Conservation (phyloP, 257 asterid species). For the Henckelia pumila region DNA sequence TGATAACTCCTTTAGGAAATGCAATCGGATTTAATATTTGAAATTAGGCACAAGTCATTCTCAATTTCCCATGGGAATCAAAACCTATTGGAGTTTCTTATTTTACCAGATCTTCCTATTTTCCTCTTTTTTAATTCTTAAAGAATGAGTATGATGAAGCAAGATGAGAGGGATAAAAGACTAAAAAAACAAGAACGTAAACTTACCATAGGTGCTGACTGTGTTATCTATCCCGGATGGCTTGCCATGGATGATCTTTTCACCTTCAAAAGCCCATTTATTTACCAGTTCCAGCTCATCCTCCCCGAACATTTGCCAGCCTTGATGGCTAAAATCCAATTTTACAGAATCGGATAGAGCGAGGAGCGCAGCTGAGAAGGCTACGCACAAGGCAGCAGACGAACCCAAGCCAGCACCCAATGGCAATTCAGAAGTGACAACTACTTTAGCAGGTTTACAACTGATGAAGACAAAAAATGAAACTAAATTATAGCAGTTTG, state of each 20-base stretch:
- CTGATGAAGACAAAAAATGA: slow-evolving; percentile 41
- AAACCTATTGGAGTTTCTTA: slow-evolving; percentile 1
- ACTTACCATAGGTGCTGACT: slow-evolving; percentile 95
- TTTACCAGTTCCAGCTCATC: slow-evolving; percentile 77
- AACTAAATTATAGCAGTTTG: slow-evolving; percentile 19
- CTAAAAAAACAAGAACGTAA: slow-evolving; percentile 7
- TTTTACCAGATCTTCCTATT: neutral
- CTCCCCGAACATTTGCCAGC: slow-evolving; percentile 81
- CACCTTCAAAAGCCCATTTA: slow-evolving; percentile 97
- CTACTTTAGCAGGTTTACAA: slow-evolving; percentile 76
- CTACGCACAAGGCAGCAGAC: slow-evolving; percentile 92
- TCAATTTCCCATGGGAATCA: neutral
- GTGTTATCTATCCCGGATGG: slow-evolving; percentile 99
- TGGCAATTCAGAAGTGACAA: slow-evolving; percentile 88
- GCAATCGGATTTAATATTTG: neutral
- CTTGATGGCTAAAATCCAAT: slow-evolving; percentile 77
- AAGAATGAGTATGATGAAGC: neutral
- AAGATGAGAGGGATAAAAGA: neutral
- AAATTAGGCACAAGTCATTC: neutral
- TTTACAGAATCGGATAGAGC: slow-evolving; percentile 60
- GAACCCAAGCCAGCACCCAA: slow-evolving; percentile 98
- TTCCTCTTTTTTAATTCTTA: neutral
- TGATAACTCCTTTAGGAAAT: neutral
- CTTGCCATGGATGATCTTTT: slow-evolving; percentile 93
- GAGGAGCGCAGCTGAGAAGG: slow-evolving; percentile 81